Percentiles rank a stretch among this genome's conserved stretches.
Conservation (phyloP, 1,139 yeast genomes). For the Scheffersomyces titani region DNA sequence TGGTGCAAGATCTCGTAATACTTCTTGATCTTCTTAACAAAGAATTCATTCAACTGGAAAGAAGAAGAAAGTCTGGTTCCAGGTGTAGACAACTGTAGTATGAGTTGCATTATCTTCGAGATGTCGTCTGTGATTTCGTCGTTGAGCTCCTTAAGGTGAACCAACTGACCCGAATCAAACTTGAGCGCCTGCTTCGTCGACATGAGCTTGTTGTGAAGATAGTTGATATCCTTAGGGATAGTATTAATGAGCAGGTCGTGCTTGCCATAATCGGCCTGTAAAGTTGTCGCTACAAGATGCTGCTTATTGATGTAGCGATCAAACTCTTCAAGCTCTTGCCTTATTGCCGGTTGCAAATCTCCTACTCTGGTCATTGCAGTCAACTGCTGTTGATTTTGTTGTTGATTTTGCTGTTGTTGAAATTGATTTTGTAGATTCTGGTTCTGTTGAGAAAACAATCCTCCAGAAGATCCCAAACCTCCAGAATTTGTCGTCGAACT, state of each 20-base stretch:
- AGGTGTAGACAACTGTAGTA: conserved; percentile 66
- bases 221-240: conserved; percentile 83
- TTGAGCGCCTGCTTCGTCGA: conserved; percentile 70
- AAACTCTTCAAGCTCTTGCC: conserved; percentile 71
- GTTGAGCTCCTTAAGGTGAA: conserved; percentile 38
- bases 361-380: conserved; percentile 87
- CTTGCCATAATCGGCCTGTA: conserved; percentile 61
- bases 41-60: conserved; percentile 48
- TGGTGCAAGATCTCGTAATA: conserved; percentile 65
- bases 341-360: conserved; percentile 78
- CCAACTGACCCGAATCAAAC: conserved; percentile 39
- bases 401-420: conserved; percentile 26
- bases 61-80: conserved; percentile 65
- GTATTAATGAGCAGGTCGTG: conserved; percentile 75
- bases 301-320: conserved; percentile 85
- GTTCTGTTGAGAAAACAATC: conserved; percentile 5
- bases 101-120: conserved; percentile 64
- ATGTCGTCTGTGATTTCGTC: conserved; percentile 70
- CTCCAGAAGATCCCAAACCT: conserved; percentile 5
- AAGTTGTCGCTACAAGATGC: conserved; percentile 76
- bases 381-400: conserved; percentile 48
- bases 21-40: conserved; percentile 59
- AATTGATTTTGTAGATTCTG: conserved; percentile 12
- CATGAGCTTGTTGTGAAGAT: conserved; percentile 60
- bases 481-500: not conserved